phyloP scores from a whole-genome alignment of 164 flowering plant species.

The Nymphaea colorata region DNA sequence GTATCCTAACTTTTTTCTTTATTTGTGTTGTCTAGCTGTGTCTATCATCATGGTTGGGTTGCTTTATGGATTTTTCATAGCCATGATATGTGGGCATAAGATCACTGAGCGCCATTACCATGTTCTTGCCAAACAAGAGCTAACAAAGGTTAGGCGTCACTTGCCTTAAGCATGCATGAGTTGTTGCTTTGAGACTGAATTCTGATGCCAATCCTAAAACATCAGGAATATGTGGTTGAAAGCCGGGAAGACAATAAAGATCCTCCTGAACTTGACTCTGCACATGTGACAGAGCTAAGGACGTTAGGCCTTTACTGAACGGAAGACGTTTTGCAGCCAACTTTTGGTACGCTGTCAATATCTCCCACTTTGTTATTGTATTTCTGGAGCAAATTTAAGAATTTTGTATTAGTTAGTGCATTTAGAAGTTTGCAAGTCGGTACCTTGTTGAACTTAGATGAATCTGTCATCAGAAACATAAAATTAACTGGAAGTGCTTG shows the following conservation, averaged over 20 bases:
- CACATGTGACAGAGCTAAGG: slow-evolving; percentile 75
- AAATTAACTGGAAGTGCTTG: too few species aligned
- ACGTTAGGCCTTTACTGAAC: slow-evolving; percentile 79
- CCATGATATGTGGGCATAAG: slow-evolving; percentile 95
- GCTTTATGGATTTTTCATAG: slow-evolving; percentile 97
- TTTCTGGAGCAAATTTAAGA: background rate
- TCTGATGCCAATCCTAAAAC: background rate
- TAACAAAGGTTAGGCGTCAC: slow-evolving; percentile 58
- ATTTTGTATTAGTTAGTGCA: background rate
- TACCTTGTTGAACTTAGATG: background rate
- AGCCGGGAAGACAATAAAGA: slow-evolving; percentile 57
- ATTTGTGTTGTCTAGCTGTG: slow-evolving; percentile 38
- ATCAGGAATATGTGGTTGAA: slow-evolving; percentile 88
- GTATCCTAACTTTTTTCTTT: background rate
- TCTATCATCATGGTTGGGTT: slow-evolving; percentile 92
- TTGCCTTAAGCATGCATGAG: background rate
- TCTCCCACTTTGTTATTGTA: background rate
- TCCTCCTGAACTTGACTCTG: slow-evolving; percentile 65
- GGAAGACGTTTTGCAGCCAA: background rate
- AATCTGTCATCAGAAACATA: too few species aligned
- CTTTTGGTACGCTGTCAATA: background rate
- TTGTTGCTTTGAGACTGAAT: background rate
- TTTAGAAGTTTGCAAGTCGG: background rate
- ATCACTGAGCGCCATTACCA: slow-evolving; percentile 94
- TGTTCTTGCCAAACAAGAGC: slow-evolving; percentile 94